Evolutionary conservation across 345 rosid genomes (phyloP).

Genomic region (Carallia pectinifolia): DNA sequence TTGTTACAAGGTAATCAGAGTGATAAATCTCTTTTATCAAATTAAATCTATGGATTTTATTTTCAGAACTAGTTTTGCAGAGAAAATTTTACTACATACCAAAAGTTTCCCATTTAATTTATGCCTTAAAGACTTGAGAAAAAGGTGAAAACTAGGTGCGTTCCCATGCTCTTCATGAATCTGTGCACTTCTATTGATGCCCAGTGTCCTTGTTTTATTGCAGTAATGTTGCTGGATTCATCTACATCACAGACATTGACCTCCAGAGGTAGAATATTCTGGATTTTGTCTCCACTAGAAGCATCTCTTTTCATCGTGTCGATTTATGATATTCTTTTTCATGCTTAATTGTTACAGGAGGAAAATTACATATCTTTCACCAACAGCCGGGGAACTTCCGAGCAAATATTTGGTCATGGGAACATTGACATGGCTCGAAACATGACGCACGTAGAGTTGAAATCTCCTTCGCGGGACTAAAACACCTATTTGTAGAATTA

Average conservation of each 20-base stretch:
- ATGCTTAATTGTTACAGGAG: slow-evolving; percentile 46
- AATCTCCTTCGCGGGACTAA: too few relatives aligned
- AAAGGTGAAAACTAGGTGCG: too few relatives aligned
- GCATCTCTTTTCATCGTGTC: background rate
- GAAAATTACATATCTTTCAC: slow-evolving; percentile 67
- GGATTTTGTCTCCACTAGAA: background rate
- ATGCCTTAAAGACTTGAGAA: too few relatives aligned
- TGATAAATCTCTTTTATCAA: background rate
- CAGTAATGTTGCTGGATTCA: slow-evolving; percentile 90
- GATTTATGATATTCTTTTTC: background rate
- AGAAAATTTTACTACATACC: too few relatives aligned
- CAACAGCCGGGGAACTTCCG: slow-evolving; percentile 65
- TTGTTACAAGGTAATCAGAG: slow-evolving; percentile 62
- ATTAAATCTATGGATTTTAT: too few relatives aligned
- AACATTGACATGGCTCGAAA: slow-evolving; percentile 76
- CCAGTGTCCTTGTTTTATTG: slow-evolving; percentile 22
- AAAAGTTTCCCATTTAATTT: too few relatives aligned
- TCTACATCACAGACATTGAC: slow-evolving; percentile 74
- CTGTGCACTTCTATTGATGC: too few relatives aligned
- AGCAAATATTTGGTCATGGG: slow-evolving; percentile 69
- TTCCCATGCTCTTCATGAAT: too few relatives aligned
- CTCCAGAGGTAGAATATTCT: slow-evolving; percentile 44
- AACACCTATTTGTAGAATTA: too few relatives aligned
- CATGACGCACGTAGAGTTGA: slow-evolving; percentile 19
- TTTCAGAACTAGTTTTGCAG: too few relatives aligned